Conservation (phyloP, 1,139 yeast genomes). For the Zygoascus sp. region DNA sequence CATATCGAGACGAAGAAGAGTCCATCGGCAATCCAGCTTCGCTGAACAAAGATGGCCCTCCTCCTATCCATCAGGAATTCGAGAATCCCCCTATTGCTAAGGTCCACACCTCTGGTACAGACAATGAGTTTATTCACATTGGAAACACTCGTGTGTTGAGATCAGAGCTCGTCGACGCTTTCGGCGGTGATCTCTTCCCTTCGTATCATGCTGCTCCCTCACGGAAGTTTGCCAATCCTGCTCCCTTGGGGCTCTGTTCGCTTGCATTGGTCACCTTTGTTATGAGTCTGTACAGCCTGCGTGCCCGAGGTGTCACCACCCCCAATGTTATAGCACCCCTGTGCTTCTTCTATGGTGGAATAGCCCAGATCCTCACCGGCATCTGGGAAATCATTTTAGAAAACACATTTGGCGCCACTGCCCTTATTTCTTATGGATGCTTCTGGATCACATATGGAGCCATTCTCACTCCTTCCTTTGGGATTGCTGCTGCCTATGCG, state of each 20-base stretch:
- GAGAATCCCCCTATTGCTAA: too few relatives aligned
- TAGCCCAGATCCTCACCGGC: slow-evolving; percentile 68
- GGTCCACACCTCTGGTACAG: too few relatives aligned
- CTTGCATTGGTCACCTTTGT: slow-evolving; percentile 85
- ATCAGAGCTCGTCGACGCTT: too few relatives aligned
- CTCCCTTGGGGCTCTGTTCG: slow-evolving; percentile 79
- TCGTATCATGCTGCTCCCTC: slow-evolving; percentile 61
- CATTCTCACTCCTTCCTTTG: slow-evolving; percentile 66
- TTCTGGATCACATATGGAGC: slow-evolving; percentile 84
- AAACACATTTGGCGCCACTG: slow-evolving; percentile 89
- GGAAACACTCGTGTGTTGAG: too few relatives aligned
- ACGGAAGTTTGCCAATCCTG: slow-evolving; percentile 79
- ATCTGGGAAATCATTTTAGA: slow-evolving; percentile 67
- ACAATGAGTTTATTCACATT: too few relatives aligned
- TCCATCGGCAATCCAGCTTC: too few relatives aligned
- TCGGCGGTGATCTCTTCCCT: slow-evolving; percentile 67
- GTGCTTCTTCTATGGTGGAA: slow-evolving; percentile 82
- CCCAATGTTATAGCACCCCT: slow-evolving; percentile 62
- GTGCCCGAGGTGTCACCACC: slow-evolving; percentile 52
- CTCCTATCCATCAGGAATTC: too few relatives aligned
- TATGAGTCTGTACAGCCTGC: slow-evolving; percentile 58
- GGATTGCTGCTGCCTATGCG: slow-evolving; percentile 55
- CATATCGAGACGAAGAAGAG: too few relatives aligned
- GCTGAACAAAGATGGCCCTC: too few relatives aligned
- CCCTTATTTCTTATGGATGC: slow-evolving; percentile 65